Evolutionary conservation across 768 basidiomycete species (phyloP), one percentile per base, ranked within the genome.

Genomic region (Exidia glandulosa): DNA sequence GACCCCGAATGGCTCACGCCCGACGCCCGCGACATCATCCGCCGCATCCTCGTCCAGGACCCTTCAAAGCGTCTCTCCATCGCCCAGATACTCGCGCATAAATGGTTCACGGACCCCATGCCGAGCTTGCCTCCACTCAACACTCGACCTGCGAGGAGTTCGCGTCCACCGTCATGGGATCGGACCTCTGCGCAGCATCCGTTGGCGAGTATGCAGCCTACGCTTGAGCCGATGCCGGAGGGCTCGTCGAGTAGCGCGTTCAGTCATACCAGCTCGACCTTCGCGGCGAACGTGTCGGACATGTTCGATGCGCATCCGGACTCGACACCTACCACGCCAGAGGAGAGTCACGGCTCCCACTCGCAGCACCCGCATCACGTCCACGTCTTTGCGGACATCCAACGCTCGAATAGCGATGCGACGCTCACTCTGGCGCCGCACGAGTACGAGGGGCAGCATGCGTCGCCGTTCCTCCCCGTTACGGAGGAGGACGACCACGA

Each of bases 1-100:
- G 90, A 97, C 67, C 94, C 93, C 6, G 82, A 85, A 60, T 99
- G 94, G 94, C 76, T 98, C 19, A 90, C 91, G 31, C 73, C 70
- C 95, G 95, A 94, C 68, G 81, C 89, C n/a, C 87, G 91, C 48
- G 84, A 88, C 67, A 75, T 99, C 30, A 82, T 98, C 59, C 79
- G 81, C 63, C 80, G 78, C 56, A 84, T 96, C 61, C 79, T 99
- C 32, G 79, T 83, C 61, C 83, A 82, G 56, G 92, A 95, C 65
- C 85, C 89, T 2, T 69, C 80, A 12, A 82, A 86, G 61, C 87
- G 95, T 10, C 74, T 85, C 32, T 81, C 83, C 12, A 92, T 97
- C 64, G 82, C 89, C 25, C 88, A 90, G 67, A 94, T 96, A 56
- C 78, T 97, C 31, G 75, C 79, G 1, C 92, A 94, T 68, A 72